phyloP scores from a whole-genome alignment of 441 rosid species.

The Populus trichocarpa region DNA sequence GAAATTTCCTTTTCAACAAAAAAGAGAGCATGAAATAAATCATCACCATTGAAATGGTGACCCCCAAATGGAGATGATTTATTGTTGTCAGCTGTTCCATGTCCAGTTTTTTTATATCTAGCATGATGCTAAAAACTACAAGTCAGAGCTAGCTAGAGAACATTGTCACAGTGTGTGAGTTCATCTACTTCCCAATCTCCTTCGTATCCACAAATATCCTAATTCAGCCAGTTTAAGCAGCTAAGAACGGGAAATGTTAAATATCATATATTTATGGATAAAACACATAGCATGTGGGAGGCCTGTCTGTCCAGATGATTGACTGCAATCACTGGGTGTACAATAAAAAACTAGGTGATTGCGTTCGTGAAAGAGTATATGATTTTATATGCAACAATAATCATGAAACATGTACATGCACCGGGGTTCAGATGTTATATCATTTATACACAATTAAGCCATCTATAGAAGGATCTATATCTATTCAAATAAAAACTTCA shows the following conservation, averaged over 20 bases:
- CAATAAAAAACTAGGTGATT: background rate
- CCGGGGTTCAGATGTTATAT: background rate
- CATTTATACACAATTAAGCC: background rate
- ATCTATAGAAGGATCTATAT: background rate
- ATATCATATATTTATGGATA: background rate
- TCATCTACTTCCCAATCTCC: background rate
- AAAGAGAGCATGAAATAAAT: background rate
- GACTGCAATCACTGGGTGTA: background rate
- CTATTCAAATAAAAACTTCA: background rate
- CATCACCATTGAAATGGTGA: background rate
- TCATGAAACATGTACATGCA: background rate
- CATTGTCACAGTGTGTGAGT: background rate
- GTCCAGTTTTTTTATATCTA: background rate
- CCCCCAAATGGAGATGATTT: background rate
- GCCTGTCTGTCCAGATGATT: background rate
- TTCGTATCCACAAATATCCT: background rate
- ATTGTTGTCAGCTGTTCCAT: background rate
- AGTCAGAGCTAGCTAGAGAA: background rate
- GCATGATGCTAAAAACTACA: background rate
- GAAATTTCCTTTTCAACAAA: background rate
- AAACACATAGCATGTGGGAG: background rate
- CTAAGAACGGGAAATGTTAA: background rate
- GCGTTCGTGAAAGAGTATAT: background rate
- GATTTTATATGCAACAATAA: background rate
- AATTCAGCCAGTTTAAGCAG: background rate